A percentile compares a stretch with the other conserved stretches of the same genome.
phyloP scores from a whole-genome alignment of 805 yeast genomes.

The Candida vartiovaarae region DNA sequence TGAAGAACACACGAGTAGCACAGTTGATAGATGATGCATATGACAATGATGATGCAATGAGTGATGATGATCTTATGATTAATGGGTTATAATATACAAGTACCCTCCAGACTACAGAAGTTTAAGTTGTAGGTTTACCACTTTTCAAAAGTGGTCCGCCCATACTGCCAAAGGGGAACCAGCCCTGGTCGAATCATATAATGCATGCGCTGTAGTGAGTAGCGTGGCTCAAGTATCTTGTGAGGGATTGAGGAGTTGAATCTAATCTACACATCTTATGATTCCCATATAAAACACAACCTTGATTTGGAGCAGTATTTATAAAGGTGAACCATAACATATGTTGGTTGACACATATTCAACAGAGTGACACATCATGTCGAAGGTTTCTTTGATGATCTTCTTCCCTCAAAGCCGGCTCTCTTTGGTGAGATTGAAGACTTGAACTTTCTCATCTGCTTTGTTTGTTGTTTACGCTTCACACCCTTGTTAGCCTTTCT shows the following conservation, averaged over 20 bases:
- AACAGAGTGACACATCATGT: background rate
- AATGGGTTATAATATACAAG: slow-evolving; percentile 11
- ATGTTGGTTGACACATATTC: background rate
- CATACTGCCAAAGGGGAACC: too few species aligned
- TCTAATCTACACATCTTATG: background rate
- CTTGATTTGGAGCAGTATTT: background rate
- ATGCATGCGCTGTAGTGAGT: too few species aligned
- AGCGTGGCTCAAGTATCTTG: too few species aligned
- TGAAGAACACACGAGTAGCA: slow-evolving; percentile 5
- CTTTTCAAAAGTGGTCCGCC: too few species aligned
- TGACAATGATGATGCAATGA: slow-evolving; percentile 4
- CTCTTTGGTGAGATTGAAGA: slow-evolving; percentile 48
- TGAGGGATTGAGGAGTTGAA: too few species aligned
- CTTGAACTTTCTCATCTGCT: slow-evolving; percentile 56
- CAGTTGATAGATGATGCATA: slow-evolving; percentile 3
- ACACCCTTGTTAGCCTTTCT: slow-evolving; percentile 83
- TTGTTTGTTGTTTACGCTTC: slow-evolving; percentile 65
- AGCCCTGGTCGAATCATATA: too few species aligned
- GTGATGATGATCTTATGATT: slow-evolving; percentile 10
- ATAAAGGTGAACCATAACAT: background rate
- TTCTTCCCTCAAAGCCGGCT: slow-evolving; percentile 87
- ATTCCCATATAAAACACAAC: background rate
- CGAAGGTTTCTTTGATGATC: slow-evolving; percentile 10
- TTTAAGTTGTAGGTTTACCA: too few species aligned
- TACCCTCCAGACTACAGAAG: too few species aligned